Conservation (phyloP, 345 rosid species). For the Alliaria petiolata region DNA sequence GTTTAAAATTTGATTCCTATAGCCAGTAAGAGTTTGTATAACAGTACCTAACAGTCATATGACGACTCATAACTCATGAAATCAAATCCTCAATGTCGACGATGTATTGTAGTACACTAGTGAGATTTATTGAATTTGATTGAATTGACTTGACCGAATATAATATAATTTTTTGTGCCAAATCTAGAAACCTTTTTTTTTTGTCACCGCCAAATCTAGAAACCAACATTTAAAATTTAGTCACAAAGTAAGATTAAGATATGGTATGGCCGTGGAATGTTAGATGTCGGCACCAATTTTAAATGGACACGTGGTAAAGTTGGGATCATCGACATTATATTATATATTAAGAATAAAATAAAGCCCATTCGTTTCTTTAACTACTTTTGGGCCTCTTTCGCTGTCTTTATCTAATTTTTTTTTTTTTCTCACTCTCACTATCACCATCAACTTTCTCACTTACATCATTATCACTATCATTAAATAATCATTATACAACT, state of each 20-base stretch:
- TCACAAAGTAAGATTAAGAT: background rate
- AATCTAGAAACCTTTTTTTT: background rate
- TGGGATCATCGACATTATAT: constrained; percentile 22
- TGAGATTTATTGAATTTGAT: background rate
- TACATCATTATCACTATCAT: background rate
- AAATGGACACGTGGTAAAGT: background rate
- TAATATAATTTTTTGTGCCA: background rate
- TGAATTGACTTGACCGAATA: constrained; percentile 28
- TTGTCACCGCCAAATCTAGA: background rate
- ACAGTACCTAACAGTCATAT: background rate
- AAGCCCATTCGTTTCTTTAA: background rate
- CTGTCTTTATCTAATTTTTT: background rate
- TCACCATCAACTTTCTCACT: background rate
- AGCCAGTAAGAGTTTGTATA: background rate
- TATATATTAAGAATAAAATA: background rate
- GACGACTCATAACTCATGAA: background rate
- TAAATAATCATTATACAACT: constrained; percentile 20
- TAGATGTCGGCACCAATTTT: constrained; percentile 21
- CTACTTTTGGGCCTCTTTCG: constrained; percentile 15
- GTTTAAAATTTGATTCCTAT: background rate
- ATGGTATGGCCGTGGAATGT: background rate
- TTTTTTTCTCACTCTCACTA: constrained; percentile 1
- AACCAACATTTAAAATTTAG: background rate
- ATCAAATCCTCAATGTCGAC: constrained; percentile 25
- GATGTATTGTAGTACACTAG: background rate